Evolutionary conservation across 139 green algal genomes (phyloP), one percentile per base, ranked within the genome.

Genomic region (Limnomonas spitsbergensis): DNA sequence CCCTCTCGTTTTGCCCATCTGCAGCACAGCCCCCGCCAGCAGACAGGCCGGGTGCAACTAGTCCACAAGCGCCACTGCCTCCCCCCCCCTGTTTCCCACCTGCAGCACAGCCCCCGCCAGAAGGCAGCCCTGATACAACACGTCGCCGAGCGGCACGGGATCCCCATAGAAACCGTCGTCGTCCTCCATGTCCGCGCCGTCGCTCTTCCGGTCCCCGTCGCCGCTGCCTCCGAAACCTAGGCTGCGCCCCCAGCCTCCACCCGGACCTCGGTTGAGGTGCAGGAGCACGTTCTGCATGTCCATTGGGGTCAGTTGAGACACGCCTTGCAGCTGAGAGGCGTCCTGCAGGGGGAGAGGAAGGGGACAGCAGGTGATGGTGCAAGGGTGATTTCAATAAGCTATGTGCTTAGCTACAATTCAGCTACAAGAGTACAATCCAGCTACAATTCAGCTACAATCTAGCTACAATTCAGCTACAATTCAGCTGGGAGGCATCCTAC

Each of bases 71-170:
- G n/a, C n/a, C n/a, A n/a, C n/a, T n/a, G n/a, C n/a, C n/a, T n/a
- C n/a, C n/a, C n/a, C n/a, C 14, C 47, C 20, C 14, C 47, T 61
- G 20, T 20, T 14, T 61, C 27, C 26, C n/a, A 71, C 78, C 35
- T 83, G 78, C 71, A 79, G 31, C 2, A 83, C 78, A n/a, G 77
- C 32, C 7, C 78, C 70, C 3, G 53, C 37, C 47, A 83, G 31
- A n/a, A 83, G 38, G 56, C 71, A 79, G 31, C 78, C 78, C 52
- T 78, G 69, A 1, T 24, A 4, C 78, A 83, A 71, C 38, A 39
- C 35, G 36, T 79, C 34, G 6, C 35, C 35, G 4, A 71, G 7
- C 34, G 1, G 6, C 36, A 53, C 27, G 31, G 27, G 26, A 26
- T 29, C 4, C n/a, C 61, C 61, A 61, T n/a, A 20, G 47, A 20